These are phyloP conservation scores for Rickenella mellea DNA, from an alignment of 768 basidiomycete genomes.

Conservation along the genomic window DNA sequence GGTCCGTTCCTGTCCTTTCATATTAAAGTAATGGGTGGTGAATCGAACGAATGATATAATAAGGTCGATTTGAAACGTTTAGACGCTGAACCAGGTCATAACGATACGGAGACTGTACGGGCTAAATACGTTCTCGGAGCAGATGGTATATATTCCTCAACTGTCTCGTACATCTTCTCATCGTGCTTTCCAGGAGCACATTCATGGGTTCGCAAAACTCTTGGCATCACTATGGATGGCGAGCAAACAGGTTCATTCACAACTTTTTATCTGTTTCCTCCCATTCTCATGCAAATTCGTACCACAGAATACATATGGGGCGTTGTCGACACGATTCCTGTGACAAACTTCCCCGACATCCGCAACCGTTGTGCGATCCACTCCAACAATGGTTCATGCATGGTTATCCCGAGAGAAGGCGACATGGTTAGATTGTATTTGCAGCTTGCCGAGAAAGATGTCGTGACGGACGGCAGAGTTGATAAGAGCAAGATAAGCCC, in stretches of 20 bases:
- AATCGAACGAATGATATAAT: too few relatives aligned
- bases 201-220: slow-evolving; percentile 68
- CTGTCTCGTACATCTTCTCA: slow-evolving; percentile 1
- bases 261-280: background rate
- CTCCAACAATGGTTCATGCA: slow-evolving; percentile 56
- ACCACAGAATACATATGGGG: slow-evolving; percentile 70
- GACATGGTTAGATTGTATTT: slow-evolving; percentile 65
- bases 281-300: background rate
- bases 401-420: slow-evolving; percentile 66
- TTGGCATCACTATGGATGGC: slow-evolving; percentile 66
- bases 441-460: slow-evolving; percentile 44
- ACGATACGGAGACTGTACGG: slow-evolving; percentile 44
- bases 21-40: background rate
- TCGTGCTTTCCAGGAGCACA: slow-evolving; percentile 47
- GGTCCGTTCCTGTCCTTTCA: slow-evolving; percentile 11
- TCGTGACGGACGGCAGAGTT: slow-evolving; percentile 38
- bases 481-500: slow-evolving; percentile 45
- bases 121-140: slow-evolving; percentile 73
- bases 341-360: slow-evolving; percentile 75
- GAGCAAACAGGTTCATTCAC: slow-evolving; percentile 41
- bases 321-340: slow-evolving; percentile 60
- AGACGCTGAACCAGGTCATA: slow-evolving; percentile 21
- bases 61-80: slow-evolving; percentile 28
- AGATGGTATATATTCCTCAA: slow-evolving; percentile 39
- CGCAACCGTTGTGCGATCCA: slow-evolving; percentile 59